Evolutionary conservation across 2,329 filamentous ascomycete genomes (phyloP), one percentile per base, ranked within the genome.

Genomic region (Fusarium piperis): DNA sequence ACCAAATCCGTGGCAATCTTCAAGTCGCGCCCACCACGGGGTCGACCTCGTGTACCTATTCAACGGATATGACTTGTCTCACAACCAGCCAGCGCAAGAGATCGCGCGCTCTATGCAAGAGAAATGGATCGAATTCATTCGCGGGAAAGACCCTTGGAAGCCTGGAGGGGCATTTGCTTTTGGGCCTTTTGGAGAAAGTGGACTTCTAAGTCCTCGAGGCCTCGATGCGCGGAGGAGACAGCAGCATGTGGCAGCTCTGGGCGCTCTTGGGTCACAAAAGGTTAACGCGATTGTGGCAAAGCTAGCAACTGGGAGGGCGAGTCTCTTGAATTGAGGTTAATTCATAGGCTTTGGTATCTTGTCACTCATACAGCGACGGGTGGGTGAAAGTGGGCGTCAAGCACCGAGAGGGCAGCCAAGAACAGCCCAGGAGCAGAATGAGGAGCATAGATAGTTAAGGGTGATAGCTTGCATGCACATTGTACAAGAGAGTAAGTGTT

Each of bases 21-120:
- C 83, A 0, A 82, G 80, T 33, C 79, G 84, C 4, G 77, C 84
- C 11, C 84, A 86, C 44, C 84, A 86, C 67, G 84, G 82, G 0
- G 81, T 86, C 12, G 84, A 86, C 66, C 73, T 86, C 9, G 64
- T 85, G 1, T 80, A 84, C 38, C 74, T 85, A 0, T 86, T 85
- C 58, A 82, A 79, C 1, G 81, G 81, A 0, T 73, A 83, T 11
- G 81, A 83, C 61, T 64, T 83, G 0, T 78, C 78, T 0, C 80
- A 80, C 36, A 82, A 80, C 18, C 74, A 77, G 3, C 73, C 77
- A 1, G 83, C 83, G 9, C 71, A 78, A 15, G 63, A 62, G 1
- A 79, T 83, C 5, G 79, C 80, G 1, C 60, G 72, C 30, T 77
- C 80, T 16, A 81, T 85, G 81, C 79, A 82, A 30, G 73, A 70